Base-by-base conservation (phyloP, 192 early-diverging fungal species). In the Gonapodya prolifera region DNA sequence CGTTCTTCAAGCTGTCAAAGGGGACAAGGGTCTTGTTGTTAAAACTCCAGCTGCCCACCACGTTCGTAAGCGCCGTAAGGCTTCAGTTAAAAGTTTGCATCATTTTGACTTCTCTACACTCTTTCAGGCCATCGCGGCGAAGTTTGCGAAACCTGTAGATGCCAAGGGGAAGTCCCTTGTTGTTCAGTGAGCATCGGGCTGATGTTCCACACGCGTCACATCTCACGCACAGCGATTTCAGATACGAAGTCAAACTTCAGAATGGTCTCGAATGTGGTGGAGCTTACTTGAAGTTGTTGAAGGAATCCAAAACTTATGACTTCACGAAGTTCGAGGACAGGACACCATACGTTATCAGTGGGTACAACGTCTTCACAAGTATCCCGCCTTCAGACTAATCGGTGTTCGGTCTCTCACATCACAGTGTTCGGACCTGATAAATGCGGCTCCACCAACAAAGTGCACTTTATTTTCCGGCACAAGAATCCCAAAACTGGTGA, bases 341-440 rank as follows among this genome's bases (percentile, higher is more conserved):
- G 75, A 91, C 94, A 34, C 94, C 94, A 1, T 97, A 95, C 85
- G 91, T 91, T 71, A 91, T 91, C 85, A 91, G 84, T 89, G 92
- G 79, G 88, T 91, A n/a, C n/a, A n/a, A n/a, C n/a, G n/a, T n/a
- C n/a, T n/a, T n/a, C n/a, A n/a, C n/a, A n/a, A n/a, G n/a, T n/a
- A n/a, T n/a, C n/a, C n/a, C n/a, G n/a, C n/a, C n/a, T n/a, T n/a
- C n/a, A n/a, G n/a, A n/a, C 45, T 69, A n/a, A n/a, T 69, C 45
- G 13, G 45, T 16, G 13, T n/a, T n/a, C 13, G 45, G 45, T 61
- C 28, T n/a, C 18, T 1, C 33, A 34, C 69, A 75, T 78, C 33
- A 73, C 89, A 85, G 94, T 97, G 95, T 97, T 97, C 84, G 95
- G 95, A 35, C 97, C 97, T 35, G 97, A 99, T 83, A 92, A 94